Base-by-base conservation (phyloP, 371 early-diverging fungal genomes). In the Mortierella sp. region DNA sequence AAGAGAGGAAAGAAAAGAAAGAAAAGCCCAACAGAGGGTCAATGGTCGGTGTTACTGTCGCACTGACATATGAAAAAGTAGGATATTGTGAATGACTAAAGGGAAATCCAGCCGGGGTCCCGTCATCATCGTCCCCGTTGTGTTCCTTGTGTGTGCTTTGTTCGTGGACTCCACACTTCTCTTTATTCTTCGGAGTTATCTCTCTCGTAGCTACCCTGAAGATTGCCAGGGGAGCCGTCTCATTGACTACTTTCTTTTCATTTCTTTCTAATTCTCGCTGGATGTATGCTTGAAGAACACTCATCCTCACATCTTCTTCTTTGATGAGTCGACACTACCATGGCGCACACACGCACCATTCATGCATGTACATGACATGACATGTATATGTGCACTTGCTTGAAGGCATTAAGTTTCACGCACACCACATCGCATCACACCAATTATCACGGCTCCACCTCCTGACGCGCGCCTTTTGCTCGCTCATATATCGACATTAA, bases 21-120 rank as follows among this genome's bases (percentile, higher is more conserved):
- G 47, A 24, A 70, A 44, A 38, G 48, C 50, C 72, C 70, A 21
- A 73, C 8, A 26, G 16, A 4, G 58, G 68, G 9, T 38, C 68
- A 42, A 38, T 24, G 42, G 68, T 68, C 44, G 6, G 34, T n/a
- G 21, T 28, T 60, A 31, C 31, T 63, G 55, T 28, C 68, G 31
- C 54, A 70, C 65, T 68, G 79, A 70, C 50, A 79, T 50, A 79
- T 60, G 63, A 68, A 78, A 73, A 38, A 11, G 63, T 11, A 26
- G 75, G 28, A 65, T 19, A 70, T 14, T 24, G 42, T 0, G 14
- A 68, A 68, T 68, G 38, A 68, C 68, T 68, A 68, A 68, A 24
- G 24, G 24, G 38, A 68, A 68, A 38, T 68, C 68, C 68, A 38
- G 42, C 68, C 68, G 44, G 68, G 68, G 42, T 68, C 68, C 68